Evolutionary conservation across 2,329 filamentous ascomycete species (phyloP), one percentile per base, ranked within the genome.

Genomic region (Pseudocercospora fijiensis): DNA sequence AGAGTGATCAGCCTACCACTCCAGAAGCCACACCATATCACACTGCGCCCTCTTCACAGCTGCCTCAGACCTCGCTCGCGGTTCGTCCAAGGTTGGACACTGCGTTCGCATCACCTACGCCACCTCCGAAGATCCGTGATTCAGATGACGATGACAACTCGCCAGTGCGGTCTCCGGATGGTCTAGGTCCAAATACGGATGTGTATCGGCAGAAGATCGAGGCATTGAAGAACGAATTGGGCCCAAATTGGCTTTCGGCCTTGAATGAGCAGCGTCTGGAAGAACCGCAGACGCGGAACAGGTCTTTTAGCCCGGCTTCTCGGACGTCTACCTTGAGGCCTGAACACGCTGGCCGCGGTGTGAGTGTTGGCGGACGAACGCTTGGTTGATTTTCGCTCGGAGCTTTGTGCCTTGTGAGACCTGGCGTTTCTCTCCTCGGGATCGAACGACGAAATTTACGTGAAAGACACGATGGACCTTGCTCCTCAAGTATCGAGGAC

Each of bases 191-290:
- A 26, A 66, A 71, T 16, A 70, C 72, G 8, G 74, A 76, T 58
- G 55, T 75, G 7, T 98, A 96, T 77, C 87, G 90, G 62, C 90
- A 90, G 75, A 95, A 95, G 77, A 89, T 98, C 60, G 92, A 96
- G 76, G 88, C 90, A 2, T 80, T 97, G 60, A 89, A 92, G 65
- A 89, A 89, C 72, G 91, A 94, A 72, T 88, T 96, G 68, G 93
- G 93, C 30, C 91, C 88, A 71, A 90, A 88, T 41, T 99, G 96
- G 84, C 84, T 99, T 43, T 93, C 88, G 67, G 91, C 90, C 13
- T 81, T 98, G 57, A 90, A 90, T 65, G 93, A 96, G 72, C 90
- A 95, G 75, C 83, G 78, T 33, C 85, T 84, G 81, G 80, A 63
- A 27, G 66, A 68, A 51, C 59, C 61, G 4, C 66, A 61, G 24